Percentiles rank a stretch among this genome's conserved stretches.
Evolutionary conservation across 495 filamentous ascomycete genomes (phyloP).

Genomic region (Annulohypoxylon moriforme): DNA sequence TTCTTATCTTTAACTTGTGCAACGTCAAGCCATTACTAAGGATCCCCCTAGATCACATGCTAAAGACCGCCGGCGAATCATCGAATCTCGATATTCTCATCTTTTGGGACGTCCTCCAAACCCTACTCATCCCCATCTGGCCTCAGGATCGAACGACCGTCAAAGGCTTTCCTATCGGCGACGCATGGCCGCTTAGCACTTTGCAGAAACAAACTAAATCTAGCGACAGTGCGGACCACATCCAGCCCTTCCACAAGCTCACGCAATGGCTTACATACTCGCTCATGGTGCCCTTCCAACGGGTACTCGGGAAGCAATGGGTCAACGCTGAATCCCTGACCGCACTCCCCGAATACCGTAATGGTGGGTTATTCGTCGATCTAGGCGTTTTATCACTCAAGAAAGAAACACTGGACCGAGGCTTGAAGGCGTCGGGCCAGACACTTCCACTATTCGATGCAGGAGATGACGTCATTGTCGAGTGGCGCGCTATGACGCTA

Average conservation of each 20-base stretch:
- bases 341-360: conserved; percentile 86
- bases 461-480: conserved; percentile 83
- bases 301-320: conserved; percentile 77
- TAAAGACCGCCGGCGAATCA: conserved; percentile 83
- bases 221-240: conserved; percentile 77
- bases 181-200: conserved; percentile 76
- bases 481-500: conserved; percentile 84
- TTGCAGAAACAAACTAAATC: conserved; percentile 58
- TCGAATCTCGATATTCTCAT: conserved; percentile 88
- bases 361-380: conserved; percentile 86
- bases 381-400: conserved; percentile 81
- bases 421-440: neutral
- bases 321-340: conserved; percentile 81
- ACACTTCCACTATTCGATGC: conserved; percentile 39
- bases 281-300: conserved; percentile 87
- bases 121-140: conserved; percentile 88
- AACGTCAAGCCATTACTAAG: neutral
- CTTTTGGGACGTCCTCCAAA: conserved; percentile 87
- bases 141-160: conserved; percentile 86
- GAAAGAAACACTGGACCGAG: conserved; percentile 54
- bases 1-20: neutral
- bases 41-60: conserved; percentile 78
- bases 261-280: conserved; percentile 92
- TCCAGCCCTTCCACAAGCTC: conserved; percentile 92
- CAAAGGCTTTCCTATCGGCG: conserved; percentile 86